Base-by-base conservation (phyloP, 1,284 basidiomycete species). In the Microstroma glucosiphilum region DNA sequence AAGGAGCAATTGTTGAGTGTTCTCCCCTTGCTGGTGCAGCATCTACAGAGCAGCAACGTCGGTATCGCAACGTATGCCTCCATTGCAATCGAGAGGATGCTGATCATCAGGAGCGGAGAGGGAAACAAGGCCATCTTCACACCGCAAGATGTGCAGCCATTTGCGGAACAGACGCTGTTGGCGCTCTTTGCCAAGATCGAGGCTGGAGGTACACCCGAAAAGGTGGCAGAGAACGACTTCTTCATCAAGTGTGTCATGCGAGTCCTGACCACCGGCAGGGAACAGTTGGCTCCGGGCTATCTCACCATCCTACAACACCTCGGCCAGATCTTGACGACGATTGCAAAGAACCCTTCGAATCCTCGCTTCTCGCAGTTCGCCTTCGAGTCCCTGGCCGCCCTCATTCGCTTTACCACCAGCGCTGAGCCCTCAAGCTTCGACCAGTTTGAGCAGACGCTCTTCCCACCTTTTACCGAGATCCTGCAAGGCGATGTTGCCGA, bases 241-340 rank as follows among this genome's bases (percentile, higher is more conserved):
- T 82, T 97, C 59, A 97, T 97, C 91, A 93, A 92, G 83, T 96
- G 94, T 91, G 87, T 86, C 23, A 94, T 97, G 91, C 86, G 94
- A 49, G 87, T 97, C 54, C 89, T 97, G 72, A 84, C 96, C 60
- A 96, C 91, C 0, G 89, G 91, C 3, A 85, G 90, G 9, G 86
- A 91, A 72, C 84, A 86, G 2, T 83, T 97, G 48, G 87, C 84
- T 0, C 86, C 89, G 0, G 83, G 82, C 1, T 88, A 88, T 72
- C 84, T 87, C 63, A 82, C 81, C n/a, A 84, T 89, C 11, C 83
- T 98, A 1, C 82, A 80, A 51, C 87, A 89, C 21, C 84, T 99
- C 1, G 88, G 92, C 58, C 81, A 80, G 48, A 94, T 97, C 70
- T 83, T 97, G 7, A 87, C 87, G 17, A 85, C 89, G 64, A 93